Base-by-base conservation (phyloP, 768 basidiomycete genomes). In the Dacryopinax spathularia region DNA sequence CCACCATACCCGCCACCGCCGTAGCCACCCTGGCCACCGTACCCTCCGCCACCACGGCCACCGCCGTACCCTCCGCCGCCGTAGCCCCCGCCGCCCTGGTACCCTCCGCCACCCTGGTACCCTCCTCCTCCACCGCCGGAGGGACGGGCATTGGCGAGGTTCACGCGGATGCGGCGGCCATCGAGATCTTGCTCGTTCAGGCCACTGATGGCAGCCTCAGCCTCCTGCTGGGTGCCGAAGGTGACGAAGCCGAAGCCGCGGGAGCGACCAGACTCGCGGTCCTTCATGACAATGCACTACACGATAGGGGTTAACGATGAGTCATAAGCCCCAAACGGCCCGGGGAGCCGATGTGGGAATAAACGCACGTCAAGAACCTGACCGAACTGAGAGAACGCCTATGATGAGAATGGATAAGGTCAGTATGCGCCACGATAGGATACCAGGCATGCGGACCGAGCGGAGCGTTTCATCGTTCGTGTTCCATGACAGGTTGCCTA, bases 201-300 rank as follows among this genome's bases (percentile, higher is more conserved):
- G 39, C 73, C 77, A 44, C 60, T 65, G 72, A 96, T 95, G 44
- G 94, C 92, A 65, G 78, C 78, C 12, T 87, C 77, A 44, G 94
- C 94, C 74, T 95, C 91, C 33, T 75, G 70, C 13, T 71, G 43
- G 59, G 74, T 72, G 67, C 78, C 74, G 74, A 79, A 93, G 62
- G 89, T 93, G 66, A 97, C 93, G 77, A 97, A 97, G 66, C 94
- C 94, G 75, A 97, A 97, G 72, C 94, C 94, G 73, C 94, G 88
- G 67, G 91, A 95, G 72, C 94, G 91, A 65, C 91, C 89, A 68
- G 95, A 97, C 73, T 96, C 95, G 73, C 93, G 91, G 78, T 98
- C 94, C 79, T 91, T 88, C 93, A 95, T 95, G 75, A 95, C 92
- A 77, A 95, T 92, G 70, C 88, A 89, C 91, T 96, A 76, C 68